phyloP scores from a whole-genome alignment of 2,329 filamentous ascomycete species.

The Fusarium nurragi region DNA sequence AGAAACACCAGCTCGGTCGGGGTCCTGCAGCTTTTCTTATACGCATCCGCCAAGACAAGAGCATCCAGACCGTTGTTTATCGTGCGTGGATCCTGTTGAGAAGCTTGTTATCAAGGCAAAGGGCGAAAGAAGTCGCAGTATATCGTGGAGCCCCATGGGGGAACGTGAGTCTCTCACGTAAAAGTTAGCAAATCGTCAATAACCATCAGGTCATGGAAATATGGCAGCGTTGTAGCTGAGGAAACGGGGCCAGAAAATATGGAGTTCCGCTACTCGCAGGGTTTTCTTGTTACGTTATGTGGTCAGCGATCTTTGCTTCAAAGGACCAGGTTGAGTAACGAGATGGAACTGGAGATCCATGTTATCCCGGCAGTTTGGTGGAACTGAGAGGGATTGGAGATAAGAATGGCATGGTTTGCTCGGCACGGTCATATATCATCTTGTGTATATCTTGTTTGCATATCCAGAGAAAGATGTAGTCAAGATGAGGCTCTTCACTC shows the following conservation, averaged over 20 bases:
- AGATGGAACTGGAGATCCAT: not conserved
- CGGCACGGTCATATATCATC: not conserved
- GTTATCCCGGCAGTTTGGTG: not conserved
- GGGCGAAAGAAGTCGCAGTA: conserved; percentile 8
- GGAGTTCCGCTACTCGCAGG: not conserved
- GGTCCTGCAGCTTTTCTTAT: conserved; percentile 7
- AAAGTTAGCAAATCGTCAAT: conserved; percentile 35
- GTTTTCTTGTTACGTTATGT: conserved; percentile 31
- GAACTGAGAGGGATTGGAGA: not conserved
- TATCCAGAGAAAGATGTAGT: not conserved
- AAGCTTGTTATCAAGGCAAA: conserved; percentile 21
- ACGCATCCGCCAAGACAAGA: conserved; percentile 28
- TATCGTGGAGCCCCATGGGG: conserved; percentile 37
- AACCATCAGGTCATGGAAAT: conserved; percentile 35
- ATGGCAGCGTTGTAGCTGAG: not conserved
- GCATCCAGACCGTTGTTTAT: conserved; percentile 19
- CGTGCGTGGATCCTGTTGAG: conserved; percentile 2
- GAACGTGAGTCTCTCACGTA: conserved; percentile 31
- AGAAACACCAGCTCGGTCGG: not conserved
- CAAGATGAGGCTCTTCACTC: conserved; percentile 12
- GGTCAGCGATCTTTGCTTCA: conserved; percentile 33
- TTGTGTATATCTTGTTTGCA: not conserved
- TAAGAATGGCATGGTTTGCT: not conserved
- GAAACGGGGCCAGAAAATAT: conserved; percentile 12
- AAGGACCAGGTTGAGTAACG: not conserved